Conservation (phyloP, 108 stramenopile genomes). For the Hondaea fermentalgiana region DNA sequence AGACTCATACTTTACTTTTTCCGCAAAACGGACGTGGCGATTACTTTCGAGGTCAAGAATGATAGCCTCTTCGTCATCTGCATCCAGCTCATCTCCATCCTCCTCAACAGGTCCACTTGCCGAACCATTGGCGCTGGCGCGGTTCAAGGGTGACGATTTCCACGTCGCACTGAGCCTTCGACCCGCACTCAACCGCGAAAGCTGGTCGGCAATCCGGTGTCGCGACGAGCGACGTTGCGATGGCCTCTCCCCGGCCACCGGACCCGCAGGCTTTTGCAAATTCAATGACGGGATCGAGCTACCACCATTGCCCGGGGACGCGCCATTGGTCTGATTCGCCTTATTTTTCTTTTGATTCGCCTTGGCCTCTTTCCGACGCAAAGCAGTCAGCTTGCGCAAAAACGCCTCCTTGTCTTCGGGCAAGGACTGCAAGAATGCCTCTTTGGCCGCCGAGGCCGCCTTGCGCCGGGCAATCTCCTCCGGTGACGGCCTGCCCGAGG, state of each 20-base stretch:
- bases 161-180: neutral
- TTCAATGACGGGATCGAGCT: neutral
- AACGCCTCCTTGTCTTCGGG: neutral
- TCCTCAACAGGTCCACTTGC: neutral
- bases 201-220: too few relatives aligned
- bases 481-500: neutral
- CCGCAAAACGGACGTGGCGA: neutral
- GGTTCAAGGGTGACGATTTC: neutral
- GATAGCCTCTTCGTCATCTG: neutral
- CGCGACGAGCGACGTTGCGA: too few relatives aligned
- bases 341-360: neutral
- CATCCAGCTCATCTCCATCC: neutral
- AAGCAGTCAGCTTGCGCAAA: neutral
- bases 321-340: neutral
- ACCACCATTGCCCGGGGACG: neutral
- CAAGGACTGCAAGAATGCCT: neutral
- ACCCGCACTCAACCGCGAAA: too few relatives aligned
- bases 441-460: neutral
- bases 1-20: neutral
- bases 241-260: too few relatives aligned
- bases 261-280: neutral
- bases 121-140: neutral
- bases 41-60: neutral
- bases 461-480: neutral
- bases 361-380: neutral